Evolutionary conservation across 129 eudicot species (phyloP).

Genomic region (Solidago caesia): DNA sequence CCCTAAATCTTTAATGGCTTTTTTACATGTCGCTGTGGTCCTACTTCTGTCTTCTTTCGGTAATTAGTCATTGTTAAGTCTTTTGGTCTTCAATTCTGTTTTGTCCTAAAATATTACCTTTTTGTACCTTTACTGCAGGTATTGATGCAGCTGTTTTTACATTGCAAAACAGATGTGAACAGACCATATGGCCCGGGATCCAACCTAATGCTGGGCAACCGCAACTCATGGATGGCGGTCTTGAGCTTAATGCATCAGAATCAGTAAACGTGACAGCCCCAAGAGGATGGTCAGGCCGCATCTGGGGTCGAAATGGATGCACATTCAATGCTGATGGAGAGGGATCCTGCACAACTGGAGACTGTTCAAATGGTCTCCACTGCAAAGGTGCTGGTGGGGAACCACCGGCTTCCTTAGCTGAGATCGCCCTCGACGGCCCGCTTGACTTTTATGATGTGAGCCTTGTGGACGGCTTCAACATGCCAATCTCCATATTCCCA

Average conservation of each 20-base stretch:
- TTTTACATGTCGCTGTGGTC: conserved; percentile 8
- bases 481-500: conserved; percentile 57
- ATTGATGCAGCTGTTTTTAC: conserved; percentile 53
- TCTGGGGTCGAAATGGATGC: conserved; percentile 69
- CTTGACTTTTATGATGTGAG: conserved; percentile 70
- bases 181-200: conserved; percentile 70
- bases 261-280: conserved; percentile 42
- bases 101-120: neutral
- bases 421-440: conserved; percentile 55
- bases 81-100: neutral
- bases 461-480: conserved; percentile 71
- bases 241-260: conserved; percentile 39
- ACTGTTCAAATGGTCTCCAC: conserved; percentile 49
- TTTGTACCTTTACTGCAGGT: conserved; percentile 34
- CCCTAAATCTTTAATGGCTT: conserved; percentile 16
- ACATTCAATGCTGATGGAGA: conserved; percentile 33
- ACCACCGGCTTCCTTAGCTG: conserved; percentile 65
- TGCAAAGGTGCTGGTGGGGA: conserved; percentile 55
- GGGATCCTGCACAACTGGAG: conserved; percentile 60
- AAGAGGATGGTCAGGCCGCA: conserved; percentile 64
- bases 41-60: conserved; percentile 30
- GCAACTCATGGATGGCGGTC: conserved; percentile 49
- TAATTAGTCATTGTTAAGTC: conserved; percentile 2
- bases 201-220: conserved; percentile 48
- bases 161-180: conserved; percentile 49